Evolutionary conservation across 257 asterid species (phyloP), one percentile per base, ranked within the genome.

Genomic region (Przewalskia tangutica): DNA sequence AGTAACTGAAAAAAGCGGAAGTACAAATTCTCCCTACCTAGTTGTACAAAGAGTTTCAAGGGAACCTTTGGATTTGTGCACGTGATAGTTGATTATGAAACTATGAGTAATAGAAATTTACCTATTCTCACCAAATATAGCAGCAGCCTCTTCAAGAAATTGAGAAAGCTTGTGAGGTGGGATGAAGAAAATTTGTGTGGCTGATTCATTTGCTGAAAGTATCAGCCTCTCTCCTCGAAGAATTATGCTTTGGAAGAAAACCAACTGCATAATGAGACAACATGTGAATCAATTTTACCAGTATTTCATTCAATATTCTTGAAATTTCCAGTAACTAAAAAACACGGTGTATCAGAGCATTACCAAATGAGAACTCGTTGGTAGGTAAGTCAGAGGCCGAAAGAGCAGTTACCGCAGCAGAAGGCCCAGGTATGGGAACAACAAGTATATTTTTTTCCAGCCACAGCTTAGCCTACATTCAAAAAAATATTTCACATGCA

Each of bases 371-470:
- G 89, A 96, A 96, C 84, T 94, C 99, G 8, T 92, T 84, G 18
- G 93, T 94, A 4, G 92, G 89, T 85, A 96, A 91, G 85, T 98
- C 98, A 58, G 97, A 96, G 16, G 97, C 98, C 0, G 97, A 94
- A 75, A 96, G 98, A 80, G 99, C 98, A 23, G 98, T 85, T 32
- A 96, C 85, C 81, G 89, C 81, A 87, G 99, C 97, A 87, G 97
- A 96, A 79, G 99, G 98, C 84, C 99, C 98, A 5, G 99, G 98
- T 73, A 96, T 63, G 11, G 98, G 99, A 88, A 91, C 81, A 53
- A 95, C 97, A n/a, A 87, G 90, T 85, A 96, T 90, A 81, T 86
- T 87, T 81, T 89, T 89, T 38, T 83, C 89, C 36, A 88, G 90
- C 38, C 98, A 96, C 85, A 92, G 85, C 86, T 88, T 94, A 78